phyloP scores from a whole-genome alignment of 352 stramenopile genomes.

The Globisporangium radiosum region DNA sequence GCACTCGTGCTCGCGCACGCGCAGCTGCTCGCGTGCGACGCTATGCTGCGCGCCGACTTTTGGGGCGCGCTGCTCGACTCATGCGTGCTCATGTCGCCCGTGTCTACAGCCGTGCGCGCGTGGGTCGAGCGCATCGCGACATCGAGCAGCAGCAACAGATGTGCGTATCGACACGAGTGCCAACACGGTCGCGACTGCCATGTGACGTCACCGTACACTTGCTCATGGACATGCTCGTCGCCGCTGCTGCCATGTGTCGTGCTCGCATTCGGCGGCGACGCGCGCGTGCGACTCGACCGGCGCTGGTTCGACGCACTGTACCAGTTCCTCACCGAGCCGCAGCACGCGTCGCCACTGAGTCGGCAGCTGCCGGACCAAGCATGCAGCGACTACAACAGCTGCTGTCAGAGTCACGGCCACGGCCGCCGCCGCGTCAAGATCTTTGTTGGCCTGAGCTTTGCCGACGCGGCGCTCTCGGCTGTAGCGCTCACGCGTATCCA shows the following conservation, averaged over 20 bases:
- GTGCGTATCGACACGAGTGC: too few species aligned
- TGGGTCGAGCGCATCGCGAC: not conserved
- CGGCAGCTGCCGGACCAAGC: not conserved
- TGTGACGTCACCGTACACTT: too few species aligned
- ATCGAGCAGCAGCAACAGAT: not conserved
- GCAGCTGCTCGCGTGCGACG: not conserved
- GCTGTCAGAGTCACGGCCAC: not conserved
- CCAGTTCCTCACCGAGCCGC: not conserved
- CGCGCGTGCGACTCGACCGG: not conserved
- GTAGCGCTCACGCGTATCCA: not conserved
- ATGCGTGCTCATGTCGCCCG: not conserved
- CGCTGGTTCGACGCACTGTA: slow-evolving; percentile 1
- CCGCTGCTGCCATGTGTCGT: not conserved
- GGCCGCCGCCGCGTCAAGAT: not conserved
- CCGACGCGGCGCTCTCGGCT: not conserved
- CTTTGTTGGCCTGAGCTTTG: not conserved
- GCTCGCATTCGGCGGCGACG: not conserved
- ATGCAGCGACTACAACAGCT: not conserved
- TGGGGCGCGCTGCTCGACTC: not conserved
- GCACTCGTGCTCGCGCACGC: not conserved
- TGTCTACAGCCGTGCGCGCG: not conserved
- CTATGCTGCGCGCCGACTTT: not conserved
- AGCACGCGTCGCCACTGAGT: not conserved
- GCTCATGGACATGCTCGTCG: not conserved
- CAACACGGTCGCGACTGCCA: too few species aligned